These are phyloP conservation scores for Penicillium frequentans DNA, from an alignment of 2,329 filamentous ascomycete genomes.

Conservation along the genomic window DNA sequence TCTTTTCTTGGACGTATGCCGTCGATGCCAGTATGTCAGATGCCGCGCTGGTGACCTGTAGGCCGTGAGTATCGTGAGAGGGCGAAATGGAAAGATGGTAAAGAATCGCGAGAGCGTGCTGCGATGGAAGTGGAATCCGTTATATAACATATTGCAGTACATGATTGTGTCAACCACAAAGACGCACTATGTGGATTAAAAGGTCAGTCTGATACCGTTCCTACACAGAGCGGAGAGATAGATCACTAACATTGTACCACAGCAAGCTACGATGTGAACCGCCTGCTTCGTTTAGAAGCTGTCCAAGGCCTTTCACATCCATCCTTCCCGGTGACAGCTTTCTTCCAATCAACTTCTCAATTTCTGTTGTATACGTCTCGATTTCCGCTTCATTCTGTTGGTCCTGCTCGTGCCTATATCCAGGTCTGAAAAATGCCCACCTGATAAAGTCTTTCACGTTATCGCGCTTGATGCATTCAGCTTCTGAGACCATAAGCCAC, in stretches of 20 bases:
- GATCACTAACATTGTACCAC: constrained; percentile 22
- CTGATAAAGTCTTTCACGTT: constrained; percentile 66
- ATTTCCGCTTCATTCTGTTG: constrained; percentile 53
- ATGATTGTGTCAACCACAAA: constrained; percentile 10
- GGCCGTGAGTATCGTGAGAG: constrained; percentile 50
- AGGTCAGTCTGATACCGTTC: constrained; percentile 2
- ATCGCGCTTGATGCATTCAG: constrained; percentile 62
- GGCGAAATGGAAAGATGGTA: constrained; percentile 60
- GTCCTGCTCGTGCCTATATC: constrained; percentile 1
- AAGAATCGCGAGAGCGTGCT: constrained; percentile 44
- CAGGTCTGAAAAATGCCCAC: constrained; percentile 61
- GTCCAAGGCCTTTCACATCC: constrained; percentile 56
- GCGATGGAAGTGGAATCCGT: constrained; percentile 56
- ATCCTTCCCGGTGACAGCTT: constrained; percentile 57
- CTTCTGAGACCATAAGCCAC: constrained; percentile 66
- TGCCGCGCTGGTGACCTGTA: constrained; percentile 50
- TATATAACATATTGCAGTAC: constrained; percentile 21
- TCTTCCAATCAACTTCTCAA: constrained; percentile 56
- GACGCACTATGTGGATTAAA: constrained; percentile 6
- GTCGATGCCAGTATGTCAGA: constrained; percentile 66
- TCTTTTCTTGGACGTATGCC: constrained; percentile 59
- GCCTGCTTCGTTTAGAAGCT: constrained; percentile 66
- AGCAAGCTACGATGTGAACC: constrained; percentile 47
- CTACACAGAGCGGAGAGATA: not conserved
- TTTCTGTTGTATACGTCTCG: constrained; percentile 54